Base-by-base conservation (phyloP, 2,329 filamentous ascomycete species). In the Nigrograna mackinnonii region DNA sequence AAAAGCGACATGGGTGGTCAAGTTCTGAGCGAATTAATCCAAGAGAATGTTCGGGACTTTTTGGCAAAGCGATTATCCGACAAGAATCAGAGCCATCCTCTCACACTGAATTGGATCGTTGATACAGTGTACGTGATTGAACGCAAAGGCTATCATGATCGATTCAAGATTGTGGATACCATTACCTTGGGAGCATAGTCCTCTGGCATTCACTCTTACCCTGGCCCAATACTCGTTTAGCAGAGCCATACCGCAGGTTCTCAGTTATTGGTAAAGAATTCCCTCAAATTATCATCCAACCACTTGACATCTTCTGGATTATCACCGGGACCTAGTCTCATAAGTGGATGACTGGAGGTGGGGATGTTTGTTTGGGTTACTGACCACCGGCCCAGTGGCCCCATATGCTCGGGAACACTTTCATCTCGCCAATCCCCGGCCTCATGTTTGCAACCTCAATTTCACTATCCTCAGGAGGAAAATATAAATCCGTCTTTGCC, bases 401-500 rank as follows among this genome's bases (percentile, higher is more conserved):
- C 83, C 84, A 86, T 24, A 86, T 80, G 2, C 75, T 79, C n/a
- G 79, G 79, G 49, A 83, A 78, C 1, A 77, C 56, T 32, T 60
- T 66, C 45, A 84, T 63, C 37, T 74, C 73, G 2, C 82, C 83
- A 18, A 85, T 64, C 0, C 80, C 82, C 2, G 78, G 70, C 21
- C 66, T 72, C 83, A 86, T 86, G 45, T 76, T 79, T 35, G 62
- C 62, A 18, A 91, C 84, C 58, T 94, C 89, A 42, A 85, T 83
- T 55, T 87, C 80, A 0, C 86, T 90, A 52, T 91, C 89, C 55
- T 91, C 87, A 0, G 87, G 86, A 74, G 88, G 86, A 52, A 94
- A 92, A 60, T 92, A 92, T 4, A 92, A 73, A 60, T 92, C 89
- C 0, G 86, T 91, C 60, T 87, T 82, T 17, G 75, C 70, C 0